Evolutionary conservation across 1,139 yeast genomes (phyloP).

Genomic region (Blastobotrys raffinosifermentans): DNA sequence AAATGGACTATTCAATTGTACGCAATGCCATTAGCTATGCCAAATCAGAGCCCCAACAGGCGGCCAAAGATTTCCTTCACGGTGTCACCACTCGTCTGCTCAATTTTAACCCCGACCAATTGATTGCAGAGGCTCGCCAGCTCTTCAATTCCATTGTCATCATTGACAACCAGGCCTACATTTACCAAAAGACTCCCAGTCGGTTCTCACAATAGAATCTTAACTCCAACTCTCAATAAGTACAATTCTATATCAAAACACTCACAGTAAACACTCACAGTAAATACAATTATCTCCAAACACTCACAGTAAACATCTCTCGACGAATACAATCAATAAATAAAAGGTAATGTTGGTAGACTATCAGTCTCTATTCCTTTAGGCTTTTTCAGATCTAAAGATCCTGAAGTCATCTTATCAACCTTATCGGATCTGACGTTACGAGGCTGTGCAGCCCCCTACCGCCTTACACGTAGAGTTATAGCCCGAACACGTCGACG

Average conservation of each 20-base stretch:
- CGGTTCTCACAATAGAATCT: background rate
- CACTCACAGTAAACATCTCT: too few relatives aligned
- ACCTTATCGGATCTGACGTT: too few relatives aligned
- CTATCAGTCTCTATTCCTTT: too few relatives aligned
- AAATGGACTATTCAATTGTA: constrained; percentile 22
- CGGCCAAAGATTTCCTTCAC: background rate
- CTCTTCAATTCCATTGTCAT: background rate
- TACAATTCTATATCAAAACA: too few relatives aligned
- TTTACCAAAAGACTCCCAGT: background rate
- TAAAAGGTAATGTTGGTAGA: too few relatives aligned
- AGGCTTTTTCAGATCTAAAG: too few relatives aligned
- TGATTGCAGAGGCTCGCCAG: background rate
- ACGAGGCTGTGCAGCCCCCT: too few relatives aligned
- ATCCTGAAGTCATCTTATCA: too few relatives aligned
- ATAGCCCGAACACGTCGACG: background rate
- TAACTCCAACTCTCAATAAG: background rate
- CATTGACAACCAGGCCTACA: background rate
- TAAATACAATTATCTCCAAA: too few relatives aligned
- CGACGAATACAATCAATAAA: too few relatives aligned
- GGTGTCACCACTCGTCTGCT: background rate
- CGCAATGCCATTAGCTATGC: background rate
- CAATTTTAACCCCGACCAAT: background rate
- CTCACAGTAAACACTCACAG: too few relatives aligned
- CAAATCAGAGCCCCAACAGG: background rate
- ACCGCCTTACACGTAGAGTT: too few relatives aligned